Evolutionary conservation across 1,284 basidiomycete species (phyloP).

Genomic region (Malassezia slooffiae): DNA sequence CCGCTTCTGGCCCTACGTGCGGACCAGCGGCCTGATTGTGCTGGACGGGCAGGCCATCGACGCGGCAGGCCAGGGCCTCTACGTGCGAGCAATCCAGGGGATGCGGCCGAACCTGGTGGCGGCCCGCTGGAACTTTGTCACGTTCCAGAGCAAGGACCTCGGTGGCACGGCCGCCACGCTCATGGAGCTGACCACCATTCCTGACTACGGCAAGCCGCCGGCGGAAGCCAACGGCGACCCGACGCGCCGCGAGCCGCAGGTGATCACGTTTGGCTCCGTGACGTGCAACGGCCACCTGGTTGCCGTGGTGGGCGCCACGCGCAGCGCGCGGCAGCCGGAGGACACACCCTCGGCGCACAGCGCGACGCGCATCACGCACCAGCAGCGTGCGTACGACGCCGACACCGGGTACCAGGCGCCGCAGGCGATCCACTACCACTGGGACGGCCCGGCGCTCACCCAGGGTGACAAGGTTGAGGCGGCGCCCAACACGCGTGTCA

Average conservation of each 20-base stretch:
- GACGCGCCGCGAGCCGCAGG: conserved; percentile 19
- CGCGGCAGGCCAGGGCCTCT: conserved; percentile 71
- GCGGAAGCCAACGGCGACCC: conserved; percentile 1
- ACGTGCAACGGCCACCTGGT: conserved; percentile 67
- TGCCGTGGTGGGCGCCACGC: conserved; percentile 53
- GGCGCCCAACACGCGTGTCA: conserved; percentile 14
- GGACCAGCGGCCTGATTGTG: conserved; percentile 61
- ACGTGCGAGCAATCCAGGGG: conserved; percentile 93
- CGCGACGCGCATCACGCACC: conserved; percentile 61
- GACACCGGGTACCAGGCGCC: conserved; percentile 73
- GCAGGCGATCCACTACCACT: conserved; percentile 60
- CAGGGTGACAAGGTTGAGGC: conserved; percentile 18
- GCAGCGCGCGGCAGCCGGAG: conserved; percentile 38
- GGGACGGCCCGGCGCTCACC: conserved; percentile 60
- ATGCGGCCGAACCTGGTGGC: conserved; percentile 94
- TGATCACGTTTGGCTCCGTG: conserved; percentile 71
- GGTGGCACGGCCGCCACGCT: conserved; percentile 66
- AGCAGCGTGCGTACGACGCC: conserved; percentile 56
- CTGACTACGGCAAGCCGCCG: conserved; percentile 28
- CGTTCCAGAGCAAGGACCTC: conserved; percentile 56
- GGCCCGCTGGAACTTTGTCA: conserved; percentile 85
- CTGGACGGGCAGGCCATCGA: conserved; percentile 58
- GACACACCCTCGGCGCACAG: conserved; percentile 53
- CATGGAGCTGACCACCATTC: conserved; percentile 84
- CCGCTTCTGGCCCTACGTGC: conserved; percentile 48